These are phyloP conservation scores for Malania oleifera DNA, from an alignment of 164 flowering plant species.

Conservation along the genomic window DNA sequence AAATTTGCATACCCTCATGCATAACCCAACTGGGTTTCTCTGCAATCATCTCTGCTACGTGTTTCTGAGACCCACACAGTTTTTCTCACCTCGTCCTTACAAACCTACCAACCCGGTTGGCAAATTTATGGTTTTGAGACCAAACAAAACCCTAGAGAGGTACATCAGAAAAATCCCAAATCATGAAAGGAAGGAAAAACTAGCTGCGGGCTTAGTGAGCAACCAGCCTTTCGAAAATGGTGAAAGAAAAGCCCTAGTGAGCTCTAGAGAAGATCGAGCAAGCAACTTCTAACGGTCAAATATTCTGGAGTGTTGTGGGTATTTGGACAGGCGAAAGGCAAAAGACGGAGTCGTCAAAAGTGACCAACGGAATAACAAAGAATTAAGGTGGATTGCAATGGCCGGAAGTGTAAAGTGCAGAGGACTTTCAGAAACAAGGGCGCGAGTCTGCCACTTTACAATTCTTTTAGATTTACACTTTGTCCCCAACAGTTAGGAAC, in stretches of 20 bases:
- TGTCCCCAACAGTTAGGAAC: no score
- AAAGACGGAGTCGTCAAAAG: background rate
- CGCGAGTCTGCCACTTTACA: no score
- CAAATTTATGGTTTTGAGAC: background rate
- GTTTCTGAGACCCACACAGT: conserved; percentile 4
- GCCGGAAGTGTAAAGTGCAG: no score
- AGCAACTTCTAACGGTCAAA: conserved; percentile 1
- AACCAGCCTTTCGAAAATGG: background rate
- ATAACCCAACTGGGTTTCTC: conserved; percentile 85
- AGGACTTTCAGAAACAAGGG: no score
- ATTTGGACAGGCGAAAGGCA: background rate
- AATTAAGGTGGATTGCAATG: no score
- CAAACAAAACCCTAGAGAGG: background rate
- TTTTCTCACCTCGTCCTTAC: background rate
- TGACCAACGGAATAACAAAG: no score
- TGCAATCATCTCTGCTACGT: conserved; percentile 41
- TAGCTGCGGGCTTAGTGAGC: background rate
- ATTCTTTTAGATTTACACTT: no score
- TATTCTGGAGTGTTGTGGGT: background rate
- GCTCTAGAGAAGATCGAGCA: background rate
- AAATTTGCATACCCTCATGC: conserved; percentile 90
- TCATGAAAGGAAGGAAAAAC: background rate
- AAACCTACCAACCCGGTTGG: background rate
- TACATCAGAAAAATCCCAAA: background rate
- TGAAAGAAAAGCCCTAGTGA: background rate